Conservation (phyloP, 2,329 filamentous ascomycete species). For the Pyricularia grisea region DNA sequence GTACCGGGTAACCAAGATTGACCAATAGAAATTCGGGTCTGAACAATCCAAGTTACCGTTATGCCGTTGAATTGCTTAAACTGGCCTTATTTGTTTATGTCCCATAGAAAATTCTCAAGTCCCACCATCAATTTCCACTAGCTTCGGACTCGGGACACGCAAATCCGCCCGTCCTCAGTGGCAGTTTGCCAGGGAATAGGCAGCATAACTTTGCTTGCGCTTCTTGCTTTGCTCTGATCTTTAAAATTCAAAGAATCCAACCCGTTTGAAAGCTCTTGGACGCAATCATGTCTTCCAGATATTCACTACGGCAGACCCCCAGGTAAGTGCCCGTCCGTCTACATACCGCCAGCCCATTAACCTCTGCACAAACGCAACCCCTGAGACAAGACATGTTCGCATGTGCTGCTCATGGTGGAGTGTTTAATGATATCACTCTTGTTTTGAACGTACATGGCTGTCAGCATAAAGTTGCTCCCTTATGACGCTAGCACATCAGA, state of each 20-base stretch:
- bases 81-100: neutral
- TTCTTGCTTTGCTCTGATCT: neutral
- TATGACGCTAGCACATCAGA: neutral
- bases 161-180: neutral
- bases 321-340: constrained; percentile 13
- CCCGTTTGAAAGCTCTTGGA: neutral
- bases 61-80: too few relatives aligned
- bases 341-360: neutral
- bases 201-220: neutral
- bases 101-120: neutral
- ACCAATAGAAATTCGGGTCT: neutral
- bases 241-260: neutral
- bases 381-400: neutral
- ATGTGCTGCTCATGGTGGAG: neutral
- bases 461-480: neutral
- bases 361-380: neutral
- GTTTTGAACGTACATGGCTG: neutral
- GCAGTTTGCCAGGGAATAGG: neutral
- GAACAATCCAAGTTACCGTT: neutral
- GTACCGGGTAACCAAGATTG: neutral
- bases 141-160: neutral
- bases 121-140: neutral
- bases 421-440: neutral
- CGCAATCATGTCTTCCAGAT: constrained; percentile 10
- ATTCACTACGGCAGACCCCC: constrained; percentile 22